These are phyloP conservation scores for Pleodorina starrii DNA, from an alignment of 139 green algal genomes.

Conservation along the genomic window DNA sequence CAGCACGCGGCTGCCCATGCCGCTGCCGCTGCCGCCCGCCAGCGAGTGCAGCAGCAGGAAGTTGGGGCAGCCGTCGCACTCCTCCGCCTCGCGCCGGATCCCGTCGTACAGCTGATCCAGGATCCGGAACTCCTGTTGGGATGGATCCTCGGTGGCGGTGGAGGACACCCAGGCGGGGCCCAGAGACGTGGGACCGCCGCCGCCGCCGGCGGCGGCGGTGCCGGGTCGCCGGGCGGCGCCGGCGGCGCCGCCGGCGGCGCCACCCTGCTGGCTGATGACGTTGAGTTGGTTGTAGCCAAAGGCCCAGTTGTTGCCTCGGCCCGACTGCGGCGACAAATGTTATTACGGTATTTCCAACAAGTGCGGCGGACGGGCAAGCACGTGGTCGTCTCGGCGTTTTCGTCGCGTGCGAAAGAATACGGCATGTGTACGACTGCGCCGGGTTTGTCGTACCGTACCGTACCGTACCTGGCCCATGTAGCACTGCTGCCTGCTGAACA, in stretches of 20 bases:
- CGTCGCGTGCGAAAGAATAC: no score
- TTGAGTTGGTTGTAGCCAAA: slow-evolving; percentile 62
- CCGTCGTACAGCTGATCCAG: slow-evolving; percentile 56
- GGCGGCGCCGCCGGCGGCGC: not conserved
- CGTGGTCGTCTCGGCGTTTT: no score
- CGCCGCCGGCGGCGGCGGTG: not conserved
- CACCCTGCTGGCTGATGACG: not conserved
- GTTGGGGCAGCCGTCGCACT: slow-evolving; percentile 49
- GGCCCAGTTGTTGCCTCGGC: slow-evolving; percentile 68
- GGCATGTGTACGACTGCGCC: no score
- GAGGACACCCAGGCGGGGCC: slow-evolving; percentile 19
- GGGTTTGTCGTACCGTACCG: no score
- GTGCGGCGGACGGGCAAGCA: no score
- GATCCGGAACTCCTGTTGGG: slow-evolving; percentile 52
- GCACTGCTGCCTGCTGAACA: slow-evolving; percentile 52
- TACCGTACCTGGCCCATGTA: slow-evolving; percentile 55
- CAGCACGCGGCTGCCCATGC: slow-evolving; percentile 57
- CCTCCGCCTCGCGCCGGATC: slow-evolving; percentile 57
- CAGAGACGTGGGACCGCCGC: not conserved
- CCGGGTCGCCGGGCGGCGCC: not conserved
- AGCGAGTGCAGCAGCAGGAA: slow-evolving; percentile 69
- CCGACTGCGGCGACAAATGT: slow-evolving; percentile 14
- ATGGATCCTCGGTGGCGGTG: slow-evolving; percentile 39
- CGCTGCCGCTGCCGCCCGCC: slow-evolving; percentile 58
- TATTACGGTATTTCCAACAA: no score